Evolutionary conservation across 2,329 filamentous ascomycete species (phyloP), one percentile per base, ranked within the genome.

Genomic region (Xylaria sp.): DNA sequence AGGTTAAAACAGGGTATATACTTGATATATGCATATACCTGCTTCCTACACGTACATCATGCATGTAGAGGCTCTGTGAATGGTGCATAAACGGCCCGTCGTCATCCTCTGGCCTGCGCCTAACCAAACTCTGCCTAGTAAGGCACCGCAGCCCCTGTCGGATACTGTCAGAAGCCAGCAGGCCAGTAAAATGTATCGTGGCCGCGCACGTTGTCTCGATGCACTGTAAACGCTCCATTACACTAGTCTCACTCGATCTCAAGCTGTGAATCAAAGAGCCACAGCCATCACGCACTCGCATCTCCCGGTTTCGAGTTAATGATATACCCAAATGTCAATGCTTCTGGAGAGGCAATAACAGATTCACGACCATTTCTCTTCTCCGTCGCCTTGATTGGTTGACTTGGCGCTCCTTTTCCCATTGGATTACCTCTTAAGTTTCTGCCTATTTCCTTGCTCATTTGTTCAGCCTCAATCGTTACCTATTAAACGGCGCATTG

Each of bases 311-410:
- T 54, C 25, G n/a, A 65, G 49, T 49, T 38, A 49, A 63, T 57
- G 57, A 65, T 43, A 56, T n/a, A n/a, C n/a, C 47, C 47, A 12
- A 45, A 19, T 43, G 57, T 40, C 31, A n/a, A 28, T 35, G 50
- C 28, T 35, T 45, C 12, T 47, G 11, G 15, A 37, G 56, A 60
- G 46, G 35, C 42, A 58, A 28, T 42, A 51, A 15, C 46, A 19
- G 21, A 55, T 21, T 21, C 45, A 28, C 23, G 45, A n/a, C 17
- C 17, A 28, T n/a, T 15, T 63, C 31, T 46, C 53, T 40, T 31
- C 56, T 49, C 46, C 25, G 57, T 63, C 60, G 60, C 60, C 60
- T 63, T 60, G 55, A 63, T 60, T 57, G 60, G 56, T 33, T 43
- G 56, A 63, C 43, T 45, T 47, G n/a, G 46, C 50, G 9, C 52